Evolutionary conservation across 2,329 filamentous ascomycete genomes (phyloP).

Genomic region (Diaporthe amygdali): DNA sequence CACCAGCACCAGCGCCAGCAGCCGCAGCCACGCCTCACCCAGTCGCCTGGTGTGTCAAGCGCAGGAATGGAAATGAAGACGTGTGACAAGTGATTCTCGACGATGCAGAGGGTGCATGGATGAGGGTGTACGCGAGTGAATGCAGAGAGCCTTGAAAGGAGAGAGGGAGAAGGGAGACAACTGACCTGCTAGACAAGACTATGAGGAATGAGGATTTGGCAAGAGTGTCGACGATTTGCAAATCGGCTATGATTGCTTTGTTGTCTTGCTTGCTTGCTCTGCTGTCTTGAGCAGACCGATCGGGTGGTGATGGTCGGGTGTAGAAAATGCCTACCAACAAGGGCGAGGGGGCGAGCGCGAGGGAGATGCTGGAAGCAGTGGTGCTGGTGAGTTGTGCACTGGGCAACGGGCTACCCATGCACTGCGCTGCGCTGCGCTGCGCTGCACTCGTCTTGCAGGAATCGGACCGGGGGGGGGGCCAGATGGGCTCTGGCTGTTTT

Average conservation of each 20-base stretch:
- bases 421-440: not conserved
- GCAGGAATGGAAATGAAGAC: not conserved
- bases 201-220: not conserved
- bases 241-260: not conserved
- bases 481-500: not conserved
- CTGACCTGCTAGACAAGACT: conserved; percentile 9
- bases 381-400: not conserved
- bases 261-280: not conserved
- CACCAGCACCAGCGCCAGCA: not conserved
- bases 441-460: not conserved
- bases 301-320: not conserved
- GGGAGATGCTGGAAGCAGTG: not conserved
- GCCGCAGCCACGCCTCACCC: conserved; percentile 17
- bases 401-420: conserved; percentile 5
- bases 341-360: conserved; percentile 1
- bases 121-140: not conserved
- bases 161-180: not conserved
- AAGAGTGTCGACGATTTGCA: not conserved
- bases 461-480: not conserved
- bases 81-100: not conserved
- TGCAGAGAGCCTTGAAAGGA: not conserved
- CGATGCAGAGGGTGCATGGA: not conserved
- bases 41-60: conserved; percentile 1
- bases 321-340: not conserved
- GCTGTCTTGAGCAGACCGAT: not conserved